These are phyloP conservation scores for Metschnikowia gelsemii DNA, from an alignment of 805 yeast species.

Conservation along the genomic window DNA sequence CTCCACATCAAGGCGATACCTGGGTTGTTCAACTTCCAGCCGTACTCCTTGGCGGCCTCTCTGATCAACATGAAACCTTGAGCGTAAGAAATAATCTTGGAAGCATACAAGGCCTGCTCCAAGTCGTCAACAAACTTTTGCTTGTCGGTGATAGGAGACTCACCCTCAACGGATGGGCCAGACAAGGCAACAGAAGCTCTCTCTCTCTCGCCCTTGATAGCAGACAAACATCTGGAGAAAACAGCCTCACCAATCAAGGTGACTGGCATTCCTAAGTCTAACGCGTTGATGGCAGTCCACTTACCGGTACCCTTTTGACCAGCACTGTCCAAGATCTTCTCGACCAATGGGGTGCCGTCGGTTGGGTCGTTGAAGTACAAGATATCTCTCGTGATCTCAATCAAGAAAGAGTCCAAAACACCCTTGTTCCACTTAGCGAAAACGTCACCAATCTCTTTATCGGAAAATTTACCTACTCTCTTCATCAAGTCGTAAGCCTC, in stretches of 20 bases:
- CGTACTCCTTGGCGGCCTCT: conserved; percentile 96
- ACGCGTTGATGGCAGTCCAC: conserved; percentile 98
- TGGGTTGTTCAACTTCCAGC: conserved; percentile 97
- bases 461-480: conserved; percentile 86
- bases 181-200: conserved; percentile 74
- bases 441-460: conserved; percentile 91
- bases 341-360: conserved; percentile 91
- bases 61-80: conserved; percentile 99
- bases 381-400: conserved; percentile 96
- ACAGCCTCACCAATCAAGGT: conserved; percentile 99
- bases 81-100: conserved; percentile 97
- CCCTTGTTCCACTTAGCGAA: conserved; percentile 95
- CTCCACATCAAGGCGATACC: conserved; percentile 99
- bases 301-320: conserved; percentile 99
- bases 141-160: conserved; percentile 66
- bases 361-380: conserved; percentile 79
- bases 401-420: conserved; percentile 92
- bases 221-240: conserved; percentile 92
- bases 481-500: conserved; percentile 97
- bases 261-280: conserved; percentile 97
- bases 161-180: conserved; percentile 74
- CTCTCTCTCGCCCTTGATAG: conserved; percentile 87
- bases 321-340: conserved; percentile 94
- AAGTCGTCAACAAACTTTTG: conserved; percentile 84
- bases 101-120: conserved; percentile 97